Evolutionary conservation across 208 protist species (phyloP).

Genomic region (Kentomonas sorsogonicus): DNA sequence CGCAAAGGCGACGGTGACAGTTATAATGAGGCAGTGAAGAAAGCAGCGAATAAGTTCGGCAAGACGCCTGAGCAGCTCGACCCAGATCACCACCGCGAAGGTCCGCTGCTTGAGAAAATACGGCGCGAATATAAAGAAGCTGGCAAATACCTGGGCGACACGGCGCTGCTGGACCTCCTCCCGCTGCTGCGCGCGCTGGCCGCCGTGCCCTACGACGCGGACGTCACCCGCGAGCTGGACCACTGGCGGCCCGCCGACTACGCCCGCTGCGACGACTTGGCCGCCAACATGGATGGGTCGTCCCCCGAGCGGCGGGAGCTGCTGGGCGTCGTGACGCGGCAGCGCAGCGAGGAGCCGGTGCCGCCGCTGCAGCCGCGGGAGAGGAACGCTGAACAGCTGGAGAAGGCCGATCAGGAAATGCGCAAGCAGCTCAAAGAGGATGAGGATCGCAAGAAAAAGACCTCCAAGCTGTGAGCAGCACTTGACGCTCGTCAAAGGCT

Average conservation of each 20-base stretch:
- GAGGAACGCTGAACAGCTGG: slow-evolving; percentile 48
- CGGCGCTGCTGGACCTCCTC: slow-evolving; percentile 57
- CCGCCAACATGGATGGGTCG: slow-evolving; percentile 58
- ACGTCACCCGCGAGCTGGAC: slow-evolving; percentile 70
- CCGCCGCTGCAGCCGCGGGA: slow-evolving; percentile 32
- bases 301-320: slow-evolving; percentile 45
- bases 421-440: too few species aligned
- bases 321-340: slow-evolving; percentile 34
- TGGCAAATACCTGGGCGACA: slow-evolving; percentile 45
- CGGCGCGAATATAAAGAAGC: too few species aligned
- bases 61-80: too few species aligned
- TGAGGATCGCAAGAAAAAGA: too few species aligned
- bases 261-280: slow-evolving; percentile 68
- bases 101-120: too few species aligned
- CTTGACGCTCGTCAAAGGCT: background rate
- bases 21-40: slow-evolving; percentile 34
- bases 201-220: slow-evolving; percentile 20
- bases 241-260: slow-evolving; percentile 77
- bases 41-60: too few species aligned
- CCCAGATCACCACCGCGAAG: too few species aligned
- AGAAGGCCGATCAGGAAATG: slow-evolving; percentile 40
- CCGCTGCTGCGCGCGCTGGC: slow-evolving; percentile 64
- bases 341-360: slow-evolving; percentile 35
- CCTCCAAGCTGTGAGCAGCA: background rate
- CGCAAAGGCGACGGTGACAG: slow-evolving; percentile 37